Percentiles rank a stretch among this genome's conserved stretches.
Evolutionary conservation across 352 stramenopile species (phyloP).

Genomic region (Globisporangium paddicum): DNA sequence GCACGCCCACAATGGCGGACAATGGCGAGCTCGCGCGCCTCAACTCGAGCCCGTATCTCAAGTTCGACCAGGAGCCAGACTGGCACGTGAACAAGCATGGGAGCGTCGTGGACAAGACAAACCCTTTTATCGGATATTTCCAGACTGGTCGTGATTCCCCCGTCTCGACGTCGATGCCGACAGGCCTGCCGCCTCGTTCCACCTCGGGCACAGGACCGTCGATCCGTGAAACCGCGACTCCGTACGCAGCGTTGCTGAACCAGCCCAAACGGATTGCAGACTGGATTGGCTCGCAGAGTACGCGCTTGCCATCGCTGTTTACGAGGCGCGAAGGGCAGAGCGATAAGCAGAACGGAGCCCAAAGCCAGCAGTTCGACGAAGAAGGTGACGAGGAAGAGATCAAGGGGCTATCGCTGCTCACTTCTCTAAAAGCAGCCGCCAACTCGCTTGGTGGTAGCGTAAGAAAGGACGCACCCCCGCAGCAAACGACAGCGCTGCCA

Average conservation of each 20-base stretch:
- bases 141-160: constrained; percentile 30
- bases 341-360: constrained; percentile 10
- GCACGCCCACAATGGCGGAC: not conserved
- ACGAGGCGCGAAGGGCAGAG: constrained; percentile 13
- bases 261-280: constrained; percentile 42
- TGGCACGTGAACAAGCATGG: constrained; percentile 34
- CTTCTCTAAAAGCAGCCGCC: constrained; percentile 4
- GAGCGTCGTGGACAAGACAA: constrained; percentile 76
- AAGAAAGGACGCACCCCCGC: not conserved
- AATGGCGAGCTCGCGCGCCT: not conserved
- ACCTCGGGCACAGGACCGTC: constrained; percentile 4
- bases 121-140: constrained; percentile 87
- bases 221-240: not conserved
- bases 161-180: not conserved
- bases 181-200: constrained; percentile 5
- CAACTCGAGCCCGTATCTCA: constrained; percentile 8
- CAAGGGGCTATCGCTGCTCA: constrained; percentile 1
- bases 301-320: constrained; percentile 33
- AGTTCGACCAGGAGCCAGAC: constrained; percentile 20
- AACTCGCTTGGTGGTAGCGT: not conserved
- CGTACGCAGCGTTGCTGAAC: constrained; percentile 29
- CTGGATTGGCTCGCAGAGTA: constrained; percentile 39
- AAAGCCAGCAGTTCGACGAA: not conserved
- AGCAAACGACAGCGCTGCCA: not conserved
- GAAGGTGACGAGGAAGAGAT: not conserved